Conservation (phyloP, 2,329 filamentous ascomycete species). For the Monosporascus sp. region DNA sequence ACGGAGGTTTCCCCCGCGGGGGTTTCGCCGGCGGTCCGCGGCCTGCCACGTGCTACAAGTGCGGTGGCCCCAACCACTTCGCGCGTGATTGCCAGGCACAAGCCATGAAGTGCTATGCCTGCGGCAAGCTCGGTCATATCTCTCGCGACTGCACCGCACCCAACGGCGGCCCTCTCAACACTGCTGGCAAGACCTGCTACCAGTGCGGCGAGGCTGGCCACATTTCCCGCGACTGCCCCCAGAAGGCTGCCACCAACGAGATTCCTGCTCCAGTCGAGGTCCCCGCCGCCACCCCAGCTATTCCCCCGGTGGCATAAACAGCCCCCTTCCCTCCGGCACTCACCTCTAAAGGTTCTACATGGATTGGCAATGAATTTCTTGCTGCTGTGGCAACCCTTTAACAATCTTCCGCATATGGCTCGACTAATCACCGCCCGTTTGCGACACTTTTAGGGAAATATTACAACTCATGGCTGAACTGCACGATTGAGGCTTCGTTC, state of each 20-base stretch:
- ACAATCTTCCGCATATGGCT: background rate
- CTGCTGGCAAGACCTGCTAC: constrained; percentile 97
- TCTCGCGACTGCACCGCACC: constrained; percentile 91
- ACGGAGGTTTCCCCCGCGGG: constrained; percentile 58
- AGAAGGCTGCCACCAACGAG: constrained; percentile 57
- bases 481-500: background rate
- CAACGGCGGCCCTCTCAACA: constrained; percentile 92
- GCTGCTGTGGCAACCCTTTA: background rate
- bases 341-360: background rate
- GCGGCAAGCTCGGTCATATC: constrained; percentile 92
- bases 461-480: background rate
- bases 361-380: background rate
- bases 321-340: background rate
- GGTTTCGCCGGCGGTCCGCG: constrained; percentile 67
- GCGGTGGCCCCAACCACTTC: constrained; percentile 90
- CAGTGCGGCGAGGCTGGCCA: constrained; percentile 93
- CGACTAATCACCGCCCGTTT: background rate
- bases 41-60: constrained; percentile 69
- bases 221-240: constrained; percentile 89
- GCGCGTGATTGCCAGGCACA: constrained; percentile 97
- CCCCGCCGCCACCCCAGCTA: constrained; percentile 19
- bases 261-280: constrained; percentile 29
- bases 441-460: background rate
- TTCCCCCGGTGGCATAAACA: constrained; percentile 26
- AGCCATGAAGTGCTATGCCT: constrained; percentile 98